Evolutionary conservation across 345 rosid genomes (phyloP).

Genomic region (Populus nigra): DNA sequence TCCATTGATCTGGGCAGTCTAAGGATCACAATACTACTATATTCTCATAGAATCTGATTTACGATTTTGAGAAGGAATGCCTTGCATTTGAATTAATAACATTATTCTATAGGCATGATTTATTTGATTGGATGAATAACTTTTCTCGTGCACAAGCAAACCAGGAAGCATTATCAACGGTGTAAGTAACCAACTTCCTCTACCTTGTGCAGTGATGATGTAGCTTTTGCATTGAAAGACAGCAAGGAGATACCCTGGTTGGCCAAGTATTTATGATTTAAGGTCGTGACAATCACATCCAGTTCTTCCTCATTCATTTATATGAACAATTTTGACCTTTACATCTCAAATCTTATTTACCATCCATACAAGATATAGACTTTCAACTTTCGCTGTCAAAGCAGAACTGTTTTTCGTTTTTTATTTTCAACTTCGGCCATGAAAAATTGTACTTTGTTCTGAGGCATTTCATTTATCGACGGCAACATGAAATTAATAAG

Average conservation of each 20-base stretch:
- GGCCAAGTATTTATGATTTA: constrained; percentile 62
- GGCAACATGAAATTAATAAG: not conserved
- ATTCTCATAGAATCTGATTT: not conserved
- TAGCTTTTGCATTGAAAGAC: constrained; percentile 84
- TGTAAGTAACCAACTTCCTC: constrained; percentile 10
- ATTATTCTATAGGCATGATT: not conserved
- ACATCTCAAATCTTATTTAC: not conserved
- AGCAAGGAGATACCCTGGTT: constrained; percentile 79
- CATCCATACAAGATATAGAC: not conserved
- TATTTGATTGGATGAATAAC: not conserved
- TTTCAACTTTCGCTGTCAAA: not conserved
- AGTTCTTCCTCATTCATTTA: constrained; percentile 2
- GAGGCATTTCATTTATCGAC: not conserved
- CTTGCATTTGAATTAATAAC: not conserved
- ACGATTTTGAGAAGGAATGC: not conserved
- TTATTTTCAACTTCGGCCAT: not conserved
- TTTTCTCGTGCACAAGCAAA: not conserved
- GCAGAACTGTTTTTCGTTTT: not conserved
- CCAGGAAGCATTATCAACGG: not conserved
- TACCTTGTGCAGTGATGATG: constrained; percentile 72
- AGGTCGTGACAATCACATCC: not conserved
- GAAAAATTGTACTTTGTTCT: not conserved
- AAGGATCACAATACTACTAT: not conserved
- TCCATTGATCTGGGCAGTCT: not conserved
- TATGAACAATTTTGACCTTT: constrained; percentile 31